These are phyloP conservation scores for Rhododendron griersonianum DNA, from an alignment of 148 eudicot species.

Conservation along the genomic window DNA sequence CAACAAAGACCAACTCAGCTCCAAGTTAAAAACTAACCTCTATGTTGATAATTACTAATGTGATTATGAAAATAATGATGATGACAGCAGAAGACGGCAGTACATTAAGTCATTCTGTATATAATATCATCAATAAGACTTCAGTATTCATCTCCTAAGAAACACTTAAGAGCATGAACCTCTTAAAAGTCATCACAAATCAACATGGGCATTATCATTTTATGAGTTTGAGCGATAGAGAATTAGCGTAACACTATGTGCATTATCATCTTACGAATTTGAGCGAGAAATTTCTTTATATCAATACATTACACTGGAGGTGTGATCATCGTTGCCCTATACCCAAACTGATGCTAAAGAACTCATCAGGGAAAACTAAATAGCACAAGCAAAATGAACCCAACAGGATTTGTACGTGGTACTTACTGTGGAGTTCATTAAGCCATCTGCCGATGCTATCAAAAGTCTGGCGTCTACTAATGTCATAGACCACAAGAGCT, in stretches of 20 bases:
- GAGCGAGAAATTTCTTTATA: neutral
- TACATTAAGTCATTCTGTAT: neutral
- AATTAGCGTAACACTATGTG: neutral
- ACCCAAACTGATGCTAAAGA: neutral
- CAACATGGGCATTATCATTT: neutral
- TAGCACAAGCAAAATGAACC: slow-evolving; percentile 2
- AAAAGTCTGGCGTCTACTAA: slow-evolving; percentile 83
- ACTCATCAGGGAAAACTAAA: neutral
- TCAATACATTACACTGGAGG: neutral
- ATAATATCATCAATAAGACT: neutral
- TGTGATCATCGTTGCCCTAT: neutral
- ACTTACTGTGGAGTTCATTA: slow-evolving; percentile 93
- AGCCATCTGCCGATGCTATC: slow-evolving; percentile 91
- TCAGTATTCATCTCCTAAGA: slow-evolving; percentile 6
- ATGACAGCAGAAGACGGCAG: neutral
- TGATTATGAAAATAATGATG: neutral
- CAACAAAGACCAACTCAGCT: neutral
- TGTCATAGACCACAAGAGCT: slow-evolving; percentile 91
- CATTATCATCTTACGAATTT: neutral
- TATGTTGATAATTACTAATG: neutral
- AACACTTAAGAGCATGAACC: neutral
- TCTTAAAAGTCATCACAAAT: neutral
- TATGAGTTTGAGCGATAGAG: neutral
- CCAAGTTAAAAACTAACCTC: neutral
- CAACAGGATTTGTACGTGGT: neutral